A percentile compares a stretch with the other conserved stretches of the same genome.
Evolutionary conservation across 495 filamentous ascomycete genomes (phyloP).

Genomic region (Glarea lozoyensis): DNA sequence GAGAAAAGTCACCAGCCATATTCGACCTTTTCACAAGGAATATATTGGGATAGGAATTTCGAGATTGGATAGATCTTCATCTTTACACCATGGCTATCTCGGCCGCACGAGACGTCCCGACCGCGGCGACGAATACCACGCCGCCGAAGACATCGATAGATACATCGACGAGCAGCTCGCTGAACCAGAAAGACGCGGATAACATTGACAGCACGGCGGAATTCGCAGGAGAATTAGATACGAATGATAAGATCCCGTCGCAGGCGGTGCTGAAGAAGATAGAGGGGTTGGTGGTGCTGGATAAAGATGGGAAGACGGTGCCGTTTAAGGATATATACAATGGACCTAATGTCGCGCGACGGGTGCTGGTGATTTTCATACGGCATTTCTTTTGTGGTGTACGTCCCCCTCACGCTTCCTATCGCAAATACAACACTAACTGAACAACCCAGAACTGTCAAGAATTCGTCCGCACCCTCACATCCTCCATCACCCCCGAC

Average conservation of each 20-base stretch:
- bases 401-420: conserved; percentile 26
- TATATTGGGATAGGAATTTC: too few relatives aligned
- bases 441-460: conserved; percentile 50
- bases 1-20: too few relatives aligned
- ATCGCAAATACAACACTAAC: conserved; percentile 5
- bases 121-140: conserved; percentile 6
- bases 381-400: conserved; percentile 89
- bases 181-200: background rate
- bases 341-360: conserved; percentile 38
- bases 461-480: conserved; percentile 60
- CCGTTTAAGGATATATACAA: conserved; percentile 63
- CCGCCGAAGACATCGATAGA: conserved; percentile 11
- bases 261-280: conserved; percentile 37
- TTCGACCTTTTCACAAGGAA: too few relatives aligned
- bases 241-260: conserved; percentile 44
- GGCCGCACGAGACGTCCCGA: too few relatives aligned
- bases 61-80: too few relatives aligned
- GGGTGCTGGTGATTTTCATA: conserved; percentile 71
- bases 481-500: conserved; percentile 47
- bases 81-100: too few relatives aligned
- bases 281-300: conserved; percentile 52
- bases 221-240: conserved; percentile 37
- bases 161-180: too few relatives aligned
- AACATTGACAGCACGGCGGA: conserved; percentile 10
- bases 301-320: conserved; percentile 49